Percentiles rank a stretch among this genome's conserved stretches.
phyloP scores from a whole-genome alignment of 2,329 filamentous ascomycete species.

The Cercospora brassicicola region DNA sequence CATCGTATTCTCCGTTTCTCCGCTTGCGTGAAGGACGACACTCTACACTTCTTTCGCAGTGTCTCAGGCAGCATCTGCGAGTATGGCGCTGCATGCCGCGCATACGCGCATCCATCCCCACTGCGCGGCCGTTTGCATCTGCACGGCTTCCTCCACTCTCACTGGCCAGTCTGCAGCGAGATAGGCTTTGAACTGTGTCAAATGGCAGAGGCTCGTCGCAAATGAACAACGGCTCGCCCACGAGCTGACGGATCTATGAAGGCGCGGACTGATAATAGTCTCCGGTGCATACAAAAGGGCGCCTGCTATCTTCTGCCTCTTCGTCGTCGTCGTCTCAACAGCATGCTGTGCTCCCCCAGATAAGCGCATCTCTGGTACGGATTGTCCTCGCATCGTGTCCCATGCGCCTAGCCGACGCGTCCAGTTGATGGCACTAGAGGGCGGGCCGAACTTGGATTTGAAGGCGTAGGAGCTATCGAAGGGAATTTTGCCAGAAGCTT shows the following conservation, averaged over 20 bases:
- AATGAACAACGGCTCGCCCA: conserved; percentile 1
- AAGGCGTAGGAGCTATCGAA: conserved; percentile 1
- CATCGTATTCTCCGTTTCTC: neutral
- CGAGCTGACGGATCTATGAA: neutral
- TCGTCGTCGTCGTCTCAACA: conserved; percentile 5
- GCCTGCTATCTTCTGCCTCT: neutral
- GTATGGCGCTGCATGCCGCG: conserved; percentile 1
- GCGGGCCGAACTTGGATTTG: neutral
- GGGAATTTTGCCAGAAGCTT: neutral
- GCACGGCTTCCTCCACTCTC: neutral
- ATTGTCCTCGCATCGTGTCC: conserved; percentile 10
- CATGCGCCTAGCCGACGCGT: conserved; percentile 16
- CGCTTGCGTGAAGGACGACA: neutral
- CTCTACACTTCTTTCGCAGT: neutral
- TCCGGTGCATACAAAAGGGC: neutral
- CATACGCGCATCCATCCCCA: neutral
- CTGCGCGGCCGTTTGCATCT: neutral
- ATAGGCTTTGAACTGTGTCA: conserved; percentile 2
- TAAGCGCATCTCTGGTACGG: conserved; percentile 3
- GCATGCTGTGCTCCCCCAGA: conserved; percentile 7
- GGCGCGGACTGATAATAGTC: neutral
- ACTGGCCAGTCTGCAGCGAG: conserved; percentile 5
- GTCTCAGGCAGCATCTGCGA: neutral
- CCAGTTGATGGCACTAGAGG: neutral
- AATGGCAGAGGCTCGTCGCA: conserved; percentile 6